These are phyloP conservation scores for Thermochaetoides dissita DNA, from an alignment of 2,329 filamentous ascomycete genomes.

Conservation along the genomic window DNA sequence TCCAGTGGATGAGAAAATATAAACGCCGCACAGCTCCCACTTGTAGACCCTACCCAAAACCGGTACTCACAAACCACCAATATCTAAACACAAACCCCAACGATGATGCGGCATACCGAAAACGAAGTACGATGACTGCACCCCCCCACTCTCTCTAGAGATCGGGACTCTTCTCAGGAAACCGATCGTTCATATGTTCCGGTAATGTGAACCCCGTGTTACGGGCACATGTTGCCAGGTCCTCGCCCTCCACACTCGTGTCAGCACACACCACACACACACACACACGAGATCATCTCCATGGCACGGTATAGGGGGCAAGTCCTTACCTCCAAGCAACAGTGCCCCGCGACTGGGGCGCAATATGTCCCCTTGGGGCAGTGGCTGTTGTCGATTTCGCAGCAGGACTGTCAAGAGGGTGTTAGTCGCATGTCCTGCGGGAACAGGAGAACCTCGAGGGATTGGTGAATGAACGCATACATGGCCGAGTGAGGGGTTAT, in stretches of 20 bases:
- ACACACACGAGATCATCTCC: too few relatives aligned
- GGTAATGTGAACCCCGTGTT: constrained; percentile 11
- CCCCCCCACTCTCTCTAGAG: too few relatives aligned
- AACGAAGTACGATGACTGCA: too few relatives aligned
- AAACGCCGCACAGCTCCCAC: too few relatives aligned
- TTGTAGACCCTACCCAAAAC: too few relatives aligned
- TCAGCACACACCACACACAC: too few relatives aligned
- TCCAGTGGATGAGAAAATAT: too few relatives aligned
- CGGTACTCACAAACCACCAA: too few relatives aligned
- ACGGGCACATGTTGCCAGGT: constrained; percentile 21
- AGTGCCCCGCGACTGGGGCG: constrained; percentile 25
- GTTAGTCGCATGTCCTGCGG: not conserved
- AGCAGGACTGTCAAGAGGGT: constrained; percentile 20
- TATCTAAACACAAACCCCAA: too few relatives aligned
- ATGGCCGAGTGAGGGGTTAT: constrained; percentile 21
- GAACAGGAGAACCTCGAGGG: too few relatives aligned
- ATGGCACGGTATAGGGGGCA: not conserved
- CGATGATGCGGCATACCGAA: too few relatives aligned
- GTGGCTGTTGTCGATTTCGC: constrained; percentile 21
- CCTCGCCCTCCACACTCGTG: constrained; percentile 18
- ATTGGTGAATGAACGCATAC: constrained; percentile 12
- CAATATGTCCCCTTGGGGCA: constrained; percentile 23
- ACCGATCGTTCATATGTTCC: not conserved
- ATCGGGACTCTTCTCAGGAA: not conserved
- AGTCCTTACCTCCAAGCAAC: constrained; percentile 23